Conservation (phyloP, 2,329 filamentous ascomycete genomes). For the Graphilbum ipis-grandicollis region DNA sequence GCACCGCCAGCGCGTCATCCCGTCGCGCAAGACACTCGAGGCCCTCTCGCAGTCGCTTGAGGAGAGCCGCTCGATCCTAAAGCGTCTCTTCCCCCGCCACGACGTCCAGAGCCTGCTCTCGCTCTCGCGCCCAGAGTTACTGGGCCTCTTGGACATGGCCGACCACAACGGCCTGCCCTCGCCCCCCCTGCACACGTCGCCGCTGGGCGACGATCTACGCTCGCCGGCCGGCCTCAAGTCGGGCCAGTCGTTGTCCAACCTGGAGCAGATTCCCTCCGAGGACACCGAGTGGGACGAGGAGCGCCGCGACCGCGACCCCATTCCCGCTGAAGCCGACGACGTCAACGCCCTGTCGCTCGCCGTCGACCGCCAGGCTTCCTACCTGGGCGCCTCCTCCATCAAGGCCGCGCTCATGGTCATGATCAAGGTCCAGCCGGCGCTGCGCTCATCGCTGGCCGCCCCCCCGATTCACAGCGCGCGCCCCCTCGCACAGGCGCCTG, state of each 20-base stretch:
- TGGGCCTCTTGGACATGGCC: conserved; percentile 27
- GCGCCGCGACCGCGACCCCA: conserved; percentile 31
- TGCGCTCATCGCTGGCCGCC: conserved; percentile 24
- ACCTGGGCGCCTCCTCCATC: conserved; percentile 58
- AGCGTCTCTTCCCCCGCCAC: conserved; percentile 42
- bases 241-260: conserved; percentile 28
- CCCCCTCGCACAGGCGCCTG: too few relatives aligned
- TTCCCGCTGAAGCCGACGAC: conserved; percentile 50
- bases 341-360: conserved; percentile 50
- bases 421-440: conserved; percentile 33
- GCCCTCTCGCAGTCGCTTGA: conserved; percentile 47
- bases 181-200: conserved; percentile 32
- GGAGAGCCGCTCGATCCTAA: conserved; percentile 45
- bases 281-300: conserved; percentile 54
- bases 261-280: conserved; percentile 53
- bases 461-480: too few relatives aligned
- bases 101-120: conserved; percentile 32
- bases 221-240: conserved; percentile 31
- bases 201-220: conserved; percentile 27
- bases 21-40: conserved; percentile 58
- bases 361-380: conserved; percentile 42
- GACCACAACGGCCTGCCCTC: conserved; percentile 27
- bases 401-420: conserved; percentile 60
- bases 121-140: conserved; percentile 40
- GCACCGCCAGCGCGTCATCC: conserved; percentile 58